Conservation (phyloP, 2,329 filamentous ascomycete species). For the Laburnicola sp. region DNA sequence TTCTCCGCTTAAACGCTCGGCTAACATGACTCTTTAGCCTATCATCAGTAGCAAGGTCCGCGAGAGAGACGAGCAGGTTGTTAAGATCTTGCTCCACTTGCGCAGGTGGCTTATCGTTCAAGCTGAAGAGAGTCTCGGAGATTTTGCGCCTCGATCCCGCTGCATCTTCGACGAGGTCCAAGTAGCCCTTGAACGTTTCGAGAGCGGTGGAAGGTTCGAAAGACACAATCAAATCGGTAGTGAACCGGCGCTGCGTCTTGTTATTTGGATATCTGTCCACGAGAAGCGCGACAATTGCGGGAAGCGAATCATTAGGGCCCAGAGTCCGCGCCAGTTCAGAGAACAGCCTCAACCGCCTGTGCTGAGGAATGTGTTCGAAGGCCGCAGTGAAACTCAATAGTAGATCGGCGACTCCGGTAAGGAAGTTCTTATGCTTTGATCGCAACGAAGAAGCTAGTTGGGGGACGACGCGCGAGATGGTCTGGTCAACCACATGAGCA, state of each 20-base stretch:
- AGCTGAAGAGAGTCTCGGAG: constrained; percentile 71
- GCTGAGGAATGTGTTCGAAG: constrained; percentile 91
- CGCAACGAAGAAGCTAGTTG: constrained; percentile 84
- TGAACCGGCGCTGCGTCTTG: constrained; percentile 73
- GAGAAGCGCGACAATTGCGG: constrained; percentile 84
- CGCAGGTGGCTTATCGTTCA: constrained; percentile 52
- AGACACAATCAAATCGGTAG: constrained; percentile 70
- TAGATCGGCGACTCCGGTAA: constrained; percentile 83
- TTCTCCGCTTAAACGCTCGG: constrained; percentile 34
- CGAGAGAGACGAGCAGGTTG: constrained; percentile 46
- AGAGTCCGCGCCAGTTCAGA: constrained; percentile 82
- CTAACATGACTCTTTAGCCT: constrained; percentile 36
- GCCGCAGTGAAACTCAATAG: constrained; percentile 95
- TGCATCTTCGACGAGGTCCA: constrained; percentile 74
- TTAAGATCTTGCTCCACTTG: constrained; percentile 42
- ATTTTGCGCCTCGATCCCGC: constrained; percentile 74
- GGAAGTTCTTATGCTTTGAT: constrained; percentile 73
- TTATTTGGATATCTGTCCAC: constrained; percentile 85
- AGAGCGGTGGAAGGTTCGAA: constrained; percentile 79
- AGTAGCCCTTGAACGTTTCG: constrained; percentile 72
- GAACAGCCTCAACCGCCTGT: constrained; percentile 81
- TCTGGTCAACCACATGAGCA: constrained; percentile 88
- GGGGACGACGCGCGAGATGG: constrained; percentile 90
- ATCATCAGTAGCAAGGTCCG: constrained; percentile 42
- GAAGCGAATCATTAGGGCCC: constrained; percentile 83